Base-by-base conservation (phyloP, 805 yeast species). In the Candida dajiaensis region DNA sequence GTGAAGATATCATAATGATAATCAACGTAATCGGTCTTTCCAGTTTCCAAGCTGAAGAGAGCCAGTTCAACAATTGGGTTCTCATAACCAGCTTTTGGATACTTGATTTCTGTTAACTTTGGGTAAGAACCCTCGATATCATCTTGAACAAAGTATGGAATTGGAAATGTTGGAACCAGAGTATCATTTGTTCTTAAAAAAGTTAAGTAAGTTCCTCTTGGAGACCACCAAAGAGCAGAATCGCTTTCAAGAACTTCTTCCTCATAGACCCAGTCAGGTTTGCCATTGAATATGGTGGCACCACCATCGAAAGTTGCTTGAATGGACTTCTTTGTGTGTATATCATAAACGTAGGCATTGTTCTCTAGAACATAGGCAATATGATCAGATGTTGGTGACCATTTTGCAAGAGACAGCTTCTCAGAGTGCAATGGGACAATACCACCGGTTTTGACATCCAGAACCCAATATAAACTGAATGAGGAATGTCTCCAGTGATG, bases 261-360 rank as follows among this genome's bases (percentile, higher is more conserved):
- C 59, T 89, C 97, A 55, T 89, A 89, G 8, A 88, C 95, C 97
- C 97, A 89, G 60, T 89, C 96, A 0, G 96, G 95, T 50, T 83
- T 82, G 2, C 96, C 97, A 60, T 89, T 85, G 66, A 89, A 88
- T 8, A 87, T 70, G 51, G 78, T 73, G 1, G 70, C 73, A 29
- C 81, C 80, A 15, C 96, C 96, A 57, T 85, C 94, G 37, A 50
- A 49, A 0, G 97, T 85, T 51, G 80, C 82, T 6, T 57, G 66
- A 0, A 68, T 55, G 0, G 67, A 52, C 18, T 61, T 18, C 31
- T 52, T 47, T 50, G 61, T 38, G 5, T 44, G 40, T 2, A 68
- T 48, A 31, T 77, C 71, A 46, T 74, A 75, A 9, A 85, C 56
- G 59, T 71, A 89, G n/a, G 89, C 73, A 58, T 89, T 80, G 64